A percentile compares a stretch with the other conserved stretches of the same genome.
Evolutionary conservation across 2,329 filamentous ascomycete species (phyloP).

Genomic region (Ceratocystis variospora): DNA sequence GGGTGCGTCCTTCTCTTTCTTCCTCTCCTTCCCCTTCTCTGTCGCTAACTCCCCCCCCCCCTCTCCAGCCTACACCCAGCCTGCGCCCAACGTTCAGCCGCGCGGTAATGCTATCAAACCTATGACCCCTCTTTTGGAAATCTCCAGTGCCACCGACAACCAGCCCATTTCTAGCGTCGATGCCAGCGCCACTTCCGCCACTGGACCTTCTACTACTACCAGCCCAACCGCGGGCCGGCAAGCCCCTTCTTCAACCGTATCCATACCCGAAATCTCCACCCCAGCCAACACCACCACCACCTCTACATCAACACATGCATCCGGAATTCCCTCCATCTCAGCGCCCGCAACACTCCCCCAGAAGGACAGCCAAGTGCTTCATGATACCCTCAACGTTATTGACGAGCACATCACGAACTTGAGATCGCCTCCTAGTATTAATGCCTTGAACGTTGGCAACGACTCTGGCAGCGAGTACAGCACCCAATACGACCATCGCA

Average conservation of each 20-base stretch:
- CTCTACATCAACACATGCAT: slow-evolving; percentile 17
- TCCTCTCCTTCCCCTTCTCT: slow-evolving; percentile 7
- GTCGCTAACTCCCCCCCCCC: neutral
- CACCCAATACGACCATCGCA: slow-evolving; percentile 56
- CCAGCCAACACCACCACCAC: slow-evolving; percentile 24
- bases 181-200: neutral
- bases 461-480: slow-evolving; percentile 89
- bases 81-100: slow-evolving; percentile 35
- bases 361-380: slow-evolving; percentile 60
- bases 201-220: slow-evolving; percentile 19
- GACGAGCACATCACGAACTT: slow-evolving; percentile 94
- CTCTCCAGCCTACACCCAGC: slow-evolving; percentile 46
- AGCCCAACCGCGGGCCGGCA: slow-evolving; percentile 19
- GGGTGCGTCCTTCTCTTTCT: slow-evolving; percentile 38
- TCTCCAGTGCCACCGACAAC: slow-evolving; percentile 21
- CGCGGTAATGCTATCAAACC: slow-evolving; percentile 23
- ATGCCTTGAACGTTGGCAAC: slow-evolving; percentile 36
- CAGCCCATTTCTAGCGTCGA: neutral
- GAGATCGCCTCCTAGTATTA: slow-evolving; percentile 39
- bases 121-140: slow-evolving; percentile 25
- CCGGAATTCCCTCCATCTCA: slow-evolving; percentile 23
- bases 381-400: slow-evolving; percentile 89
- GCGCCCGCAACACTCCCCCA: slow-evolving; percentile 28
- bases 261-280: slow-evolving; percentile 23
- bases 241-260: slow-evolving; percentile 20